phyloP scores from a whole-genome alignment of 768 basidiomycete genomes.

The Pleurotus eryngii region DNA sequence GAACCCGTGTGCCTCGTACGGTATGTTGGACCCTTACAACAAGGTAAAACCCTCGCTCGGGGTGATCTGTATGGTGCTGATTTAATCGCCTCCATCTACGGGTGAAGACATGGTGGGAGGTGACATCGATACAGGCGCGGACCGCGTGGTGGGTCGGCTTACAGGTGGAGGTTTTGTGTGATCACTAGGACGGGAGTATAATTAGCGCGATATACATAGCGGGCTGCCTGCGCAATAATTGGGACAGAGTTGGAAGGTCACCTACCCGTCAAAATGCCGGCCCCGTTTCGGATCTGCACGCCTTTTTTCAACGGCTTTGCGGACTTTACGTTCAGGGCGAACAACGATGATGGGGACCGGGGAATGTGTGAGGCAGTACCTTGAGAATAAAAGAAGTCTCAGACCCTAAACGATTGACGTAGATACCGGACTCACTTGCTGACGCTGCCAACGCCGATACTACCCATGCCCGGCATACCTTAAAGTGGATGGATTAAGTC shows the following conservation, averaged over 20 bases:
- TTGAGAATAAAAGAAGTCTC: slow-evolving; percentile 18
- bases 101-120: background rate
- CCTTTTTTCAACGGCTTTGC: slow-evolving; percentile 81
- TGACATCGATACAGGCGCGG: background rate
- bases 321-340: slow-evolving; percentile 82
- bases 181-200: background rate
- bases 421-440: slow-evolving; percentile 34
- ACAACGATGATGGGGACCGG: slow-evolving; percentile 97
- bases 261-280: slow-evolving; percentile 58
- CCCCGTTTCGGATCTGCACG: slow-evolving; percentile 87
- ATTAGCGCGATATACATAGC: slow-evolving; percentile 1
- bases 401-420: too few species aligned
- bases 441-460: slow-evolving; percentile 45
- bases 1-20: too few species aligned
- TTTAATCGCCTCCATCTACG: slow-evolving; percentile 2
- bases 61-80: background rate
- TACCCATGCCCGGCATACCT: slow-evolving; percentile 28
- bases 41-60: too few species aligned
- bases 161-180: background rate
- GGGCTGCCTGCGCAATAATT: background rate
- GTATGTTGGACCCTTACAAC: too few species aligned
- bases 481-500: background rate
- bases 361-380: slow-evolving; percentile 85
- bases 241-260: background rate
- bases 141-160: slow-evolving; percentile 1